Conservation (phyloP, 2,329 filamentous ascomycete species). For the Nemania sp. region DNA sequence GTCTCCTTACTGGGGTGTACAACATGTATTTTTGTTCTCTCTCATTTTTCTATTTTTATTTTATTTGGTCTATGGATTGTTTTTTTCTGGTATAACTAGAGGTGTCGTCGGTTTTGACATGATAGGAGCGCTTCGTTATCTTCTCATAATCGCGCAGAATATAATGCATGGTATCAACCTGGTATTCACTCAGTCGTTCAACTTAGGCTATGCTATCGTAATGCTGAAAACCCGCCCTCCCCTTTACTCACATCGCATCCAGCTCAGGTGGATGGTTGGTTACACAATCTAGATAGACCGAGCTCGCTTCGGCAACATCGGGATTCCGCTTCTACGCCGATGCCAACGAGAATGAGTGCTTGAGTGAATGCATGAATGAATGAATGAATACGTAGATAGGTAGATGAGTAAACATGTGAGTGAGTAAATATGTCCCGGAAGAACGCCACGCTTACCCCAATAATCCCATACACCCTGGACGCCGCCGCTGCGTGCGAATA, state of each 20-base stretch:
- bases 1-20: no score
- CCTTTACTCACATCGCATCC: neutral
- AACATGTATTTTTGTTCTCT: no score
- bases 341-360: neutral
- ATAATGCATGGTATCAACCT: no score
- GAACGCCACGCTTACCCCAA: constrained; percentile 15
- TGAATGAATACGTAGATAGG: neutral
- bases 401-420: no score
- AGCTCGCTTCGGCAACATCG: constrained; percentile 5
- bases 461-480: constrained; percentile 8
- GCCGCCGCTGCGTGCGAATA: constrained; percentile 8
- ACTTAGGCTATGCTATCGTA: neutral
- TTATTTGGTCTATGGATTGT: no score
- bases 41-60: no score
- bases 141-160: no score
- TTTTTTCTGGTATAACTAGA: no score
- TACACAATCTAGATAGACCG: neutral
- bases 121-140: neutral
- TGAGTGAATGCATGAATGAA: neutral
- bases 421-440: constrained; percentile 6
- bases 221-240: neutral
- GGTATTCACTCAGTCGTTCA: neutral
- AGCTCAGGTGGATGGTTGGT: no score
- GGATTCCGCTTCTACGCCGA: neutral
- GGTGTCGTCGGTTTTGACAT: neutral